A percentile compares a stretch with the other conserved stretches of the same genome.
These are phyloP conservation scores for Meira nashicola DNA, from an alignment of 1,284 basidiomycete species.

Conservation along the genomic window DNA sequence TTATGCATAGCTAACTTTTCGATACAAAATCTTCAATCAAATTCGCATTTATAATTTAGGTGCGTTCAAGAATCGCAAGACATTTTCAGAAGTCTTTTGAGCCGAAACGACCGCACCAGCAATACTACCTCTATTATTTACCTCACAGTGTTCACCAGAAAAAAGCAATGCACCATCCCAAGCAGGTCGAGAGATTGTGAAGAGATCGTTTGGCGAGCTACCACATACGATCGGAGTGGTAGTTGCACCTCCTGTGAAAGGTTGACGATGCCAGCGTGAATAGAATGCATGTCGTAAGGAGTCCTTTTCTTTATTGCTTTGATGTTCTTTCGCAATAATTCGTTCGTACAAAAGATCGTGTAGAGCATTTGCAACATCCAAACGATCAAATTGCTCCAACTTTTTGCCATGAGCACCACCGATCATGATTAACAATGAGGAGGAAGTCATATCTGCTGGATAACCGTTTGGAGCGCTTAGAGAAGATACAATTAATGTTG, in stretches of 20 bases:
- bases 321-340: neutral
- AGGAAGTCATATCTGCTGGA: slow-evolving; percentile 38
- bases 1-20: too few relatives aligned
- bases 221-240: slow-evolving; percentile 55
- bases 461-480: slow-evolving; percentile 50
- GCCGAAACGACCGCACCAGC: slow-evolving; percentile 9
- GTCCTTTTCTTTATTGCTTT: neutral
- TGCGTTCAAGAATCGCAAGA: neutral
- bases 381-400: slow-evolving; percentile 42
- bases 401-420: slow-evolving; percentile 41
- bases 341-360: slow-evolving; percentile 44
- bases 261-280: slow-evolving; percentile 56
- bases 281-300: slow-evolving; percentile 31
- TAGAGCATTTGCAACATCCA: slow-evolving; percentile 36
- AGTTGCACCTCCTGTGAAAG: slow-evolving; percentile 57
- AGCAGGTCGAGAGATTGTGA: neutral
- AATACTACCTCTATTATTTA: slow-evolving; percentile 46
- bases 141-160: slow-evolving; percentile 59
- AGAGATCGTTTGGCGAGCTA: slow-evolving; percentile 10
- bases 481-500: slow-evolving; percentile 53
- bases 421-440: slow-evolving; percentile 55
- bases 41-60: too few relatives aligned
- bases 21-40: too few relatives aligned
- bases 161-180: slow-evolving; percentile 57
- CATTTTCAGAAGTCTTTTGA: neutral